A percentile compares a stretch with the other conserved stretches of the same genome.
Evolutionary conservation across 768 basidiomycete genomes (phyloP).

Genomic region (Chiua virens): DNA sequence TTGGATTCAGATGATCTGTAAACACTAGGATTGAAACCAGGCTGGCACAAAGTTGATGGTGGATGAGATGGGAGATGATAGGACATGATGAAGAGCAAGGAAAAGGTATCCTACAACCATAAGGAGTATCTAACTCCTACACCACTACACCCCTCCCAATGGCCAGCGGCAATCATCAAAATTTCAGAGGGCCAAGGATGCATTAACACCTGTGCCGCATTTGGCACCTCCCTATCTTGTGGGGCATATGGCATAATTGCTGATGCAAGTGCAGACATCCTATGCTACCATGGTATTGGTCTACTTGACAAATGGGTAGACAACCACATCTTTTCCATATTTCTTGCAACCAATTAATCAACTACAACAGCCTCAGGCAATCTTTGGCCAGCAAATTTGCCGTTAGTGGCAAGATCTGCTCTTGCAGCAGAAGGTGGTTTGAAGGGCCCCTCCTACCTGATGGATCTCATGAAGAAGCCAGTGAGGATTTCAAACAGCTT

Average conservation of each 20-base stretch:
- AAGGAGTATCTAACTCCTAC: no score
- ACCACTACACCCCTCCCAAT: neutral
- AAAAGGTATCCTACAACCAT: no score
- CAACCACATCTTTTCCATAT: constrained; percentile 9
- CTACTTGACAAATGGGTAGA: no score
- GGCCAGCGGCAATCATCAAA: neutral
- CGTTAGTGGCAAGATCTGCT: neutral
- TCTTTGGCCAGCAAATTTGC: neutral
- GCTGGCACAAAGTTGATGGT: no score
- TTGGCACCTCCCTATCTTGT: neutral
- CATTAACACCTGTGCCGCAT: neutral
- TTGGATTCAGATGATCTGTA: no score
- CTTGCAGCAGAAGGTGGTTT: neutral
- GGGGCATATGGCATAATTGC: constrained; percentile 2
- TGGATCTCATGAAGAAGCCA: neutral
- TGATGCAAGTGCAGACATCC: constrained; percentile 6
- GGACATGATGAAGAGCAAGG: no score
- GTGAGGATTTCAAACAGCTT: neutral
- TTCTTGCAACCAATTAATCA: neutral
- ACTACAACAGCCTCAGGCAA: neutral
- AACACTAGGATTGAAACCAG: no score
- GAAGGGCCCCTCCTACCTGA: neutral
- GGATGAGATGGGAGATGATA: no score
- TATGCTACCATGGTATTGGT: neutral
- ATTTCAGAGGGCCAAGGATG: neutral